Evolutionary conservation across 495 filamentous ascomycete genomes (phyloP).

Genomic region (Penicillium bialowiezense): DNA sequence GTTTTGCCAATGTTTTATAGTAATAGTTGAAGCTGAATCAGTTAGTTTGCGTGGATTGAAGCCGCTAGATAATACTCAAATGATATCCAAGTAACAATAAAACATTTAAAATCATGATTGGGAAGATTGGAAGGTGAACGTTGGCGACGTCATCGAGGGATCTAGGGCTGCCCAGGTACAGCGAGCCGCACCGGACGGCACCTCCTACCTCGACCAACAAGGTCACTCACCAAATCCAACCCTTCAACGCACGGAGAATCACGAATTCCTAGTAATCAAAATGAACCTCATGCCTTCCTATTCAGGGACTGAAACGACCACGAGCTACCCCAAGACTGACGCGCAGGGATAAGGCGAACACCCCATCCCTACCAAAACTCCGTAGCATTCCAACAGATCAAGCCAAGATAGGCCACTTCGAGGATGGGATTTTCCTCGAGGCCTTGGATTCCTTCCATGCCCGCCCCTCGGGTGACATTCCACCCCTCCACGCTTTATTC

Average conservation of each 20-base stretch:
- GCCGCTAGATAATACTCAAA: too few relatives aligned
- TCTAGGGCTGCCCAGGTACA: conserved; percentile 13
- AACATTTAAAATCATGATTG: background rate
- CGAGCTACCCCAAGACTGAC: conserved; percentile 8
- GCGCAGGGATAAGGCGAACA: conserved; percentile 16
- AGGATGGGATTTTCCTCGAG: conserved; percentile 6
- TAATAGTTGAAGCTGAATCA: too few relatives aligned
- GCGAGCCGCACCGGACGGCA: too few relatives aligned
- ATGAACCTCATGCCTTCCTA: conserved; percentile 8
- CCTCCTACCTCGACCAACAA: background rate
- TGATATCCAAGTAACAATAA: too few relatives aligned
- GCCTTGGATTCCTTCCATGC: conserved; percentile 27
- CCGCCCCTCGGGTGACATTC: conserved; percentile 30
- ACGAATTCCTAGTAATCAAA: conserved; percentile 2
- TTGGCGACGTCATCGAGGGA: conserved; percentile 25
- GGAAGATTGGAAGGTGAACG: background rate
- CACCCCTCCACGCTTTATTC: conserved; percentile 29
- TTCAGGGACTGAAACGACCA: conserved; percentile 13
- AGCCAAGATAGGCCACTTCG: background rate
- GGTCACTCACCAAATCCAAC: background rate
- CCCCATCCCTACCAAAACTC: conserved; percentile 9
- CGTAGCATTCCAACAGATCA: conserved; percentile 20
- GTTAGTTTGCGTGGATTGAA: too few relatives aligned
- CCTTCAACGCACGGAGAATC: conserved; percentile 4
- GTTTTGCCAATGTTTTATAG: too few relatives aligned